Evolutionary conservation across 2,329 filamentous ascomycete genomes (phyloP), one percentile per base, ranked within the genome.

Genomic region (Paraphoma sp.): DNA sequence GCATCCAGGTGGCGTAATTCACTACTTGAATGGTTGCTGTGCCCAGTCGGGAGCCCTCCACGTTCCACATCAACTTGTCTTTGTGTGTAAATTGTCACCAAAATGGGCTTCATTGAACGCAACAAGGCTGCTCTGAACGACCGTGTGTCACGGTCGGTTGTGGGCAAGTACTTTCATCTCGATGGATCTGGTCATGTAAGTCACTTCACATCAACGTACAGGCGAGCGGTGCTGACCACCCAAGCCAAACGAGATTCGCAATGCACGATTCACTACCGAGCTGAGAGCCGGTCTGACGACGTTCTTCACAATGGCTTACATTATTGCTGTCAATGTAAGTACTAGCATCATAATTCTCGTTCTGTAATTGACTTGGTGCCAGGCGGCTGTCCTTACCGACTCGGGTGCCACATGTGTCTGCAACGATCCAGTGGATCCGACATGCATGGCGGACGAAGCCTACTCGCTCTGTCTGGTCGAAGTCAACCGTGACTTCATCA

Each of bases 101-200:
- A 46, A 12, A 66, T 65, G 62, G 62, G 58, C 16, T 64, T 66
- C 48, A 56, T 63, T 7, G 63, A 64, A 53, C 54, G 62, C 11
- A 57, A 63, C 30, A 62, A 62, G 43, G 67, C 67, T 44, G 57
- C 57, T 31, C 56, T 67, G 56, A 78, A 78, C 52, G 62, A 72
- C 36, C 60, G 59, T 23, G 64, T 78, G 45, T 71, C 75, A 10
- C 58, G 60, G 56, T 75, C 74, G 31, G 28, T 67, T 38, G 68
- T 77, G 43, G 76, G 76, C 41, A 65, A 64, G 38, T 77, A 77
- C 63, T 96, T 96, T 78, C 86, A 87, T 62, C 86, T 96, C 45
- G 91, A 96, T 63, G 90, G 90, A 64, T 92, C 86, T 42, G 91
- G 91, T 67, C 90, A 94, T 85, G 89, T 92, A 84, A 82, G 87